phyloP scores from a whole-genome alignment of 495 filamentous ascomycete genomes.

The Podospora pseudocomata region DNA sequence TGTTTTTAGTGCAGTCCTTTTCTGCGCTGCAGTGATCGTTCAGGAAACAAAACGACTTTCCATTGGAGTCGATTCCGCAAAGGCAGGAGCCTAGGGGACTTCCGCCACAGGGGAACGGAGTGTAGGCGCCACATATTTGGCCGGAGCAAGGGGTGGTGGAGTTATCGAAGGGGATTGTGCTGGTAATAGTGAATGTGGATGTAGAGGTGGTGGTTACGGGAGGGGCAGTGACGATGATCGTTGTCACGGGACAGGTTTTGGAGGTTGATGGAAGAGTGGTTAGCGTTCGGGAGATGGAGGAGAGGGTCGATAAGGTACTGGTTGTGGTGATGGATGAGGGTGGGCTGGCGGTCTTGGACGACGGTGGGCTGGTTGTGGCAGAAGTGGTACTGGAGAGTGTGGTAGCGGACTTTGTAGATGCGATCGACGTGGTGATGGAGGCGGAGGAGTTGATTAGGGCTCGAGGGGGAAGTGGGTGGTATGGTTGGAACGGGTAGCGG shows the following conservation, averaged over 20 bases:
- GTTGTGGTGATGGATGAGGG: neutral
- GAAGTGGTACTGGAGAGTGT: neutral
- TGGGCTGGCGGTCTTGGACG: no score
- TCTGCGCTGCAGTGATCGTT: conserved; percentile 12
- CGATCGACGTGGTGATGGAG: neutral
- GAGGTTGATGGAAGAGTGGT: neutral
- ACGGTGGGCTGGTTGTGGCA: neutral
- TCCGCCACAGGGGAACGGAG: neutral
- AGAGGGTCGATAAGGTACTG: neutral
- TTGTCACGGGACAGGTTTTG: neutral
- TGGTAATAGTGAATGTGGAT: neutral
- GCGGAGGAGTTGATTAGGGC: neutral
- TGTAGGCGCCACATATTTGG: conserved; percentile 11
- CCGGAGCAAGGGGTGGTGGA: neutral
- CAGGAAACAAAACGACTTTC: conserved; percentile 17
- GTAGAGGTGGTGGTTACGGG: neutral
- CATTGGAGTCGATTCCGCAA: conserved; percentile 4
- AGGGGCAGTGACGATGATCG: neutral
- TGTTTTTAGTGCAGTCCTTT: neutral
- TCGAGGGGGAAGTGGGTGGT: neutral
- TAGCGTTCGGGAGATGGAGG: neutral
- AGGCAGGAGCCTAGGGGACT: conserved; percentile 6
- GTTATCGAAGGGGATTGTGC: neutral
- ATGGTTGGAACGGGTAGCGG: neutral
- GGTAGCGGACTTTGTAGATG: neutral